Base-by-base conservation (phyloP, 179 eudicot species). In the Patellifolia procumbens region DNA sequence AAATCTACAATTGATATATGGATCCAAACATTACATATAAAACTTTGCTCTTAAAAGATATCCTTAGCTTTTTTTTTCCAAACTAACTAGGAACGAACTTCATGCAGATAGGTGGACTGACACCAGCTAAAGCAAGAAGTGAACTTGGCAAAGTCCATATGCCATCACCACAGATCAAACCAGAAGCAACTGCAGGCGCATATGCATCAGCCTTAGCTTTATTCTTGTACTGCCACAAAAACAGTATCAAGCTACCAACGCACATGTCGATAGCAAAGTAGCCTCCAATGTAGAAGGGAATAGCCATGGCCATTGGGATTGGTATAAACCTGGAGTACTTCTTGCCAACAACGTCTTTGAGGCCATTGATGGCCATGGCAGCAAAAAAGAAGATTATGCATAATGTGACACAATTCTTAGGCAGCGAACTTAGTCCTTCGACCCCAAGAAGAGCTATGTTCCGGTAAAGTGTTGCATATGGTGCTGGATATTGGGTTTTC, bases 241-340 rank as follows among this genome's bases (percentile, higher is more conserved):
- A 91, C 1, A 93, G 78, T 45, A 91, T 88, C 85, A 93, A 83
- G 83, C 97, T 88, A 53, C 97, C 98, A 11, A 93, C 78, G 43
- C 98, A 93, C 94, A 93, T 93, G 49, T 93, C 98, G n/a, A 91
- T 91, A 2, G 97, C 83, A 74, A 93, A 91, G 74, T 93, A 93
- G 3, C 85, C 85, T 22, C 98, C 98, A 0, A 88, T 61, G 56
- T 87, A 91, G 80, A 93, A 93, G 3, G 98, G 97, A 20, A 91
- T 90, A 0, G 97, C 97, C 98, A 93, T 91, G 2, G 97, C 97
- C 97, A 93, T 91, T 0, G 97, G 97, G 15, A 89, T 71, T 8
- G 98, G 98, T 67, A 93, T 90, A 68, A 49, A 91, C 77, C 76
- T 74, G 0, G 84, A 74, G 82, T 84, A 81, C 49, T 85, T 77